Conservation (phyloP, 257 asterid genomes). For the Eustoma russellianum region DNA sequence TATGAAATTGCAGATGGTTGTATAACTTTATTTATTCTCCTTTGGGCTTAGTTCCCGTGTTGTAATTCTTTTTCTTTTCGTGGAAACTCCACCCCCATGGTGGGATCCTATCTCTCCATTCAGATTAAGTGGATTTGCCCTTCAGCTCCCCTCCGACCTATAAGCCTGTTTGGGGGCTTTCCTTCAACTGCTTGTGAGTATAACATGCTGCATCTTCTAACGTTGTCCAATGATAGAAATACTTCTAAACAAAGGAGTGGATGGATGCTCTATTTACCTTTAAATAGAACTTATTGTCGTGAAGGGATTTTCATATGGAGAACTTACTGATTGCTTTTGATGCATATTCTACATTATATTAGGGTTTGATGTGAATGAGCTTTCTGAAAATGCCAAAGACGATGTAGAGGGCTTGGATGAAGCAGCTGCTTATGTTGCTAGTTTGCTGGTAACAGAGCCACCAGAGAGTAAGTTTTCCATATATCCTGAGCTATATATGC, state of each 20-base stretch:
- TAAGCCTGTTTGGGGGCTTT: slow-evolving; percentile 80
- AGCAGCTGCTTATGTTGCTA: slow-evolving; percentile 80
- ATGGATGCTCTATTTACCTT: too few relatives aligned
- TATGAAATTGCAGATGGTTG: too few relatives aligned
- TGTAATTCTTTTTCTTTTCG: too few relatives aligned
- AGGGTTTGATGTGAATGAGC: slow-evolving; percentile 91
- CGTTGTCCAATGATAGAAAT: slow-evolving; percentile 4
- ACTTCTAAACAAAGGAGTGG: too few relatives aligned
- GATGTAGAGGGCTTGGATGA: slow-evolving; percentile 82
- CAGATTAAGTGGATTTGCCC: slow-evolving; percentile 97
- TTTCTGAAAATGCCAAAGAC: slow-evolving; percentile 67
- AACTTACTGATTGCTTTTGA: not conserved
- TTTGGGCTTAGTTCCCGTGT: too few relatives aligned
- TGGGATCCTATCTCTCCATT: slow-evolving; percentile 12
- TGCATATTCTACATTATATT: slow-evolving; percentile 9
- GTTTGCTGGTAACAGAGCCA: slow-evolving; percentile 81
- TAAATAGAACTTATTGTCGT: too few relatives aligned
- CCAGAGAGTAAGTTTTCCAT: slow-evolving; percentile 50
- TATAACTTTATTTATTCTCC: too few relatives aligned
- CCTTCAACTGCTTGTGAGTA: slow-evolving; percentile 87
- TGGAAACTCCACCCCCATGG: too few relatives aligned
- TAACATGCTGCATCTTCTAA: slow-evolving; percentile 1
- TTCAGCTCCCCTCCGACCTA: slow-evolving; percentile 69
- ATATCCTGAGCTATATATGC: not conserved
- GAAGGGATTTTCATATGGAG: too few relatives aligned